Base-by-base conservation (phyloP, 2,329 filamentous ascomycete species). In the Penicillium sp. region DNA sequence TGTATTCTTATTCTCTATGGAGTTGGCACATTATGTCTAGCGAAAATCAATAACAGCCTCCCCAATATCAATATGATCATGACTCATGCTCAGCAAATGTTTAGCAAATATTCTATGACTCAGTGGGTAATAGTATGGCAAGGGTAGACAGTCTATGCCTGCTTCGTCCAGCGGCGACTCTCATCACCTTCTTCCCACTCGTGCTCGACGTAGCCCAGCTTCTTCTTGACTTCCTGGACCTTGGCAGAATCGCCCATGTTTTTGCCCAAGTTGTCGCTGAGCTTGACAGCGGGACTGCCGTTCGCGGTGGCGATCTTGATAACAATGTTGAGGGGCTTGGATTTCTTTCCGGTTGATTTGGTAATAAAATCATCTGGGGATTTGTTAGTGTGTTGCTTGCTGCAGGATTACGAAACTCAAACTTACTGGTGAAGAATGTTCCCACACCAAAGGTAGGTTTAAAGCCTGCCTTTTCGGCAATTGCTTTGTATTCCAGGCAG, bases 291-390 rank as follows among this genome's bases (percentile, higher is more conserved):
- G 0, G 89, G 85, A 47, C 87, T 85, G 6, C 93, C 93, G 15
- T 81, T 85, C 0, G 92, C 94, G 10, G 90, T 92, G 61, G 90
- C 91, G 60, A 99, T 83, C 78, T 99, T 99, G 78, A 99, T 97
- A 66, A 99, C 94, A 68, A 99, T 99, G 70, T 99, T 99, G 54
- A 99, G 79, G 0, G 94, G 94, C 17, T 87, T 86, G 0, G 93
- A 97, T 77, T 97, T 97, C 66, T 86, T 86, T 40, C 88, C 87
- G 0, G 87, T 89, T 37, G 82, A 86, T 60, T 84, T 78, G 63
- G 89, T 85, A n/a, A 78, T 79, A 73, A 94, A 99, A 75, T 99
- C 94, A 70, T 99, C 86, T 84, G 10, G 2, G 23, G 23, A 49
- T 21, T 21, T n/a, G 43, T 64, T 35, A 62, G 60, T 3, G 46